Evolutionary conservation across 139 green algal genomes (phyloP).

Genomic region (Micractinium sp.): DNA sequence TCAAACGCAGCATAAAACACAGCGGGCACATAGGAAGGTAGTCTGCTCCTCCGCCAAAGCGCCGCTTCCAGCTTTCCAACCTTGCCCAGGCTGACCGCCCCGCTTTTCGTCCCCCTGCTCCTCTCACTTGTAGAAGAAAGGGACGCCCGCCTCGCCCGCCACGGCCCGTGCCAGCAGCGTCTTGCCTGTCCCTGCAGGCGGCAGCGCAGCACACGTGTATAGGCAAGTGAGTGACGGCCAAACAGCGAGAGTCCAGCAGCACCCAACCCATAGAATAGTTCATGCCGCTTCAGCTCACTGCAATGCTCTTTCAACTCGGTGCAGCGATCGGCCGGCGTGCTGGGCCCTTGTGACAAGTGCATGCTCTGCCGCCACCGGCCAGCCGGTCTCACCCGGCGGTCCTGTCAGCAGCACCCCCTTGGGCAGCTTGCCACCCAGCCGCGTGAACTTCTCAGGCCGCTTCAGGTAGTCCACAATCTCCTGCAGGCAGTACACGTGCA

Average conservation of each 20-base stretch:
- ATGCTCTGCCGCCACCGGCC: conserved; percentile 36
- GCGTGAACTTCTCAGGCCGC: conserved; percentile 84
- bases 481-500: conserved; percentile 35
- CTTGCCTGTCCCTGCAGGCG: conserved; percentile 20
- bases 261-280: too few species aligned
- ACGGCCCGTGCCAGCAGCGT: conserved; percentile 53
- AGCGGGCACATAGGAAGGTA: too few species aligned
- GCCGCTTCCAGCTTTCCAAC: background rate
- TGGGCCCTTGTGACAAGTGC: too few species aligned
- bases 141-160: conserved; percentile 94
- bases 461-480: conserved; percentile 97
- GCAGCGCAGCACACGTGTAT: too few species aligned
- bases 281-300: background rate
- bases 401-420: conserved; percentile 88
- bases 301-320: background rate
- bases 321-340: too few species aligned
- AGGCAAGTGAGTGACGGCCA: too few species aligned
- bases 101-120: background rate
- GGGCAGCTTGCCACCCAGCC: conserved; percentile 91
- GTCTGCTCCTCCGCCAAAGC: background rate
- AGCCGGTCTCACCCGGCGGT: conserved; percentile 90
- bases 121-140: conserved; percentile 94
- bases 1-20: too few species aligned
- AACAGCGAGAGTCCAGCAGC: too few species aligned
- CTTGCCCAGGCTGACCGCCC: background rate